Base-by-base conservation (phyloP, 495 filamentous ascomycete species). In the Podospora appendiculata region DNA sequence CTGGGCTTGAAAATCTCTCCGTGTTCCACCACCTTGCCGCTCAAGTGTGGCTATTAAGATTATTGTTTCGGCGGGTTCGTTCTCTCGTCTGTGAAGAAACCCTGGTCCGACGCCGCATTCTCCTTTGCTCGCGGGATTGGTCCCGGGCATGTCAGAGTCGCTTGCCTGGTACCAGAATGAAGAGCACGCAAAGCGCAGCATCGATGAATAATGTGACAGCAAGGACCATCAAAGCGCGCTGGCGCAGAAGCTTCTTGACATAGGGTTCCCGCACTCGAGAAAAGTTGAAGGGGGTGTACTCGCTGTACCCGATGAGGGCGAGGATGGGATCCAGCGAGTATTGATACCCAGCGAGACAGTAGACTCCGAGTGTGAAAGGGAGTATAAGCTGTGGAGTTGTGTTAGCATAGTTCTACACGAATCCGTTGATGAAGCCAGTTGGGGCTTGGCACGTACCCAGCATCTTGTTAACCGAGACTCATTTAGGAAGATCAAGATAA, bases 241-340 rank as follows among this genome's bases (percentile, higher is more conserved):
- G 89, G 52, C 78, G 81, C 45, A 97, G 76, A 7, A 96, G 79
- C 57, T 82, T 84, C 36, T 88, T 84, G 33, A 97, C 86, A 59
- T 91, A 98, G 0, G 89, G 87, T 64, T 98, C 93, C 42, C 83
- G 80, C 48, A 98, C 86, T 4, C 82, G 80, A 12, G 84, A 82
- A 76, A 92, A 96, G 59, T 82, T 83, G 79, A 95, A 87, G 45
- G 95, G 90, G 0, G 90, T 95, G 70, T 96, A 96, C 70, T 98
- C 93, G 72, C 90, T 96, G 61, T 82, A 83, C 33, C 91, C 92
- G 16, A 87, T 56, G n/a, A 97, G 78, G 3, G 89, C 93, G 68
- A 96, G 83, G 56, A 94, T 72, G 0, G 94, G 94, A 62, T 98
- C 93, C 38, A 98, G 79, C 48, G 85, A 85, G 71, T 97, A 98